Evolutionary conservation across 2,329 filamentous ascomycete genomes (phyloP).

Genomic region (Phialophora tarda): DNA sequence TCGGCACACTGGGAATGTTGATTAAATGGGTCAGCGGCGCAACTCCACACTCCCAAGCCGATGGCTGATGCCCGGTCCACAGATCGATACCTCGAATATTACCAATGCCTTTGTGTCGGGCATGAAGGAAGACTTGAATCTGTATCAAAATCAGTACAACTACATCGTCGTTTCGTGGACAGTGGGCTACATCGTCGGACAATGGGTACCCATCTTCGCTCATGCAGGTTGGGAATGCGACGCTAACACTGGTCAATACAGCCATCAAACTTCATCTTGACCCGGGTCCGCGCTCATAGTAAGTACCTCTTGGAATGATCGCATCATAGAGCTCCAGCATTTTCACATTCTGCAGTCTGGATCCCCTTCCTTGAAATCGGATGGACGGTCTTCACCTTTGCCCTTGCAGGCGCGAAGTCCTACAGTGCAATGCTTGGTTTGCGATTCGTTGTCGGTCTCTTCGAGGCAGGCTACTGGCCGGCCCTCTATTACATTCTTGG

Average conservation of each 20-base stretch:
- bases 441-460: conserved; percentile 30
- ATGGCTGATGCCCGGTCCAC: background rate
- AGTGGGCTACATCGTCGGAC: conserved; percentile 47
- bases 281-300: conserved; percentile 33
- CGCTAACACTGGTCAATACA: conserved; percentile 13
- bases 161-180: conserved; percentile 42
- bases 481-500: conserved; percentile 34
- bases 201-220: conserved; percentile 53
- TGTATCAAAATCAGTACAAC: conserved; percentile 60
- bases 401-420: conserved; percentile 27
- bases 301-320: conserved; percentile 43
- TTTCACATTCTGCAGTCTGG: conserved; percentile 52
- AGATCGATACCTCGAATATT: conserved; percentile 34
- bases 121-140: conserved; percentile 58
- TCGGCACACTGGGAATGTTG: conserved; percentile 33
- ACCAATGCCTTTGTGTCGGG: conserved; percentile 59
- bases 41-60: background rate
- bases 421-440: conserved; percentile 27
- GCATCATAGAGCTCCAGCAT: conserved; percentile 39
- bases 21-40: conserved; percentile 28
- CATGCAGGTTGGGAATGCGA: conserved; percentile 35
- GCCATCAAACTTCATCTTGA: conserved; percentile 34
- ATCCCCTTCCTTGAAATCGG: conserved; percentile 35
- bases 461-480: conserved; percentile 38
- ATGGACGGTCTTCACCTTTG: conserved; percentile 32